Percentiles rank a stretch among this genome's conserved stretches.
Evolutionary conservation across 1,284 basidiomycete genomes (phyloP).

Genomic region (Stygiomarasmius scandens): DNA sequence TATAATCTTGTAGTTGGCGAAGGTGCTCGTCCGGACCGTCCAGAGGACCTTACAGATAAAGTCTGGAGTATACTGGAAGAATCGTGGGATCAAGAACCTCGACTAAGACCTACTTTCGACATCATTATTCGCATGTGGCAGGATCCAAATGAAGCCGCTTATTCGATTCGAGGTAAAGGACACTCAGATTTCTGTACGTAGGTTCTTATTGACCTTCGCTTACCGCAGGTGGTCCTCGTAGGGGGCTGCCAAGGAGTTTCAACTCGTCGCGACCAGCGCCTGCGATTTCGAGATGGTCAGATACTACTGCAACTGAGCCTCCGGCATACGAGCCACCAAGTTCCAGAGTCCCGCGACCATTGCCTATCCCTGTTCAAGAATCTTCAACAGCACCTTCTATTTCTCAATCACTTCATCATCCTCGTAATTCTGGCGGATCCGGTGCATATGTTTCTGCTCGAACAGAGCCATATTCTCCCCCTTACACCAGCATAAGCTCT

Average conservation of each 20-base stretch:
- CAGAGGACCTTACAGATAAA: slow-evolving; percentile 25
- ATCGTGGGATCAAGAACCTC: slow-evolving; percentile 26
- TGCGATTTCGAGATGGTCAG: not conserved
- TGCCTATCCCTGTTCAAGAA: not conserved
- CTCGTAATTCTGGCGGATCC: not conserved
- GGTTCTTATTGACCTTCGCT: not conserved
- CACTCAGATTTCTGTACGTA: not conserved
- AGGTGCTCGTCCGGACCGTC: slow-evolving; percentile 27
- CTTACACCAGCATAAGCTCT: not conserved
- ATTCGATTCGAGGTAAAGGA: not conserved
- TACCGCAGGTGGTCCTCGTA: not conserved
- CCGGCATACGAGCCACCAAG: not conserved
- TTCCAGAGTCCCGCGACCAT: not conserved
- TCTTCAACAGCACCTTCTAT: not conserved
- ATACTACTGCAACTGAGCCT: not conserved
- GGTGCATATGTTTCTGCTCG: not conserved
- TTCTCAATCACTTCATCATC: not conserved
- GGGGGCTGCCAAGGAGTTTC: too few species aligned
- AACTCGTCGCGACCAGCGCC: not conserved
- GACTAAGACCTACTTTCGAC: slow-evolving; percentile 28
- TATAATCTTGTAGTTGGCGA: slow-evolving; percentile 27
- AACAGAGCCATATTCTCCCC: not conserved
- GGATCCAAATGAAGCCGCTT: not conserved
- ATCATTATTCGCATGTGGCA: slow-evolving; percentile 20
- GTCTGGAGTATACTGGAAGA: slow-evolving; percentile 29